These are phyloP conservation scores for Fusarium scirpi DNA, from an alignment of 2,329 filamentous ascomycete species.

Conservation along the genomic window DNA sequence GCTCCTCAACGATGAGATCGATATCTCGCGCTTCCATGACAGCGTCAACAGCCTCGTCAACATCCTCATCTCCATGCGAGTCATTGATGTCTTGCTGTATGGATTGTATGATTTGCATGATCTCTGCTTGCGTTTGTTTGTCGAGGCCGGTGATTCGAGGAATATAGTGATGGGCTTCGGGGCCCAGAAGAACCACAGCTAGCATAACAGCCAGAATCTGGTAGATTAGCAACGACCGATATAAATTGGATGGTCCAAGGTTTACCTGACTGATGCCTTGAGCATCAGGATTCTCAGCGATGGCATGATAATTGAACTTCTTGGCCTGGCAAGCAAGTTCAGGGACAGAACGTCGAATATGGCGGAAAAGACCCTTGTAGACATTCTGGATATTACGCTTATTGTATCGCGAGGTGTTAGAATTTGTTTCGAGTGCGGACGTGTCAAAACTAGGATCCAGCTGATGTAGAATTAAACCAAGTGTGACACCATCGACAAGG, in stretches of 20 bases:
- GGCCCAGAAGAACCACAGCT: conserved; percentile 69
- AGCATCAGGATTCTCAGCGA: conserved; percentile 67
- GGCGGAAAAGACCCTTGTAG: conserved; percentile 66
- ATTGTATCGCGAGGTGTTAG: conserved; percentile 58
- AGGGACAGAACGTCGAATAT: conserved; percentile 65
- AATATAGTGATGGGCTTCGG: conserved; percentile 67
- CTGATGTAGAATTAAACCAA: conserved; percentile 68
- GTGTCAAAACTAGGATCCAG: conserved; percentile 69
- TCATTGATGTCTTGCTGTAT: conserved; percentile 56
- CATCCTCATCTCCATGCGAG: conserved; percentile 54
- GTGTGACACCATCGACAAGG: conserved; percentile 65
- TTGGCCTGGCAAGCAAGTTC: conserved; percentile 65
- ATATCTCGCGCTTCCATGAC: conserved; percentile 62
- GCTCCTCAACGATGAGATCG: conserved; percentile 68
- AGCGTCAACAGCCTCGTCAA: conserved; percentile 56
- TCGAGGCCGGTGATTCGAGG: conserved; percentile 58
- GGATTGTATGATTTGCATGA: conserved; percentile 59
- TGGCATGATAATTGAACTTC: conserved; percentile 67
- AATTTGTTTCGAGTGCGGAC: conserved; percentile 62
- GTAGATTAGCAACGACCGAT: conserved; percentile 8
- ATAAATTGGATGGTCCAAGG: not conserved
- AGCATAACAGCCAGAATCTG: conserved; percentile 73
- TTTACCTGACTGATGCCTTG: conserved; percentile 66
- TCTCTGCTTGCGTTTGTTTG: conserved; percentile 57
- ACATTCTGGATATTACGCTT: conserved; percentile 67